Evolutionary conservation across 257 asterid species (phyloP), one percentile per base, ranked within the genome.

Genomic region (Handroanthus guayacan): DNA sequence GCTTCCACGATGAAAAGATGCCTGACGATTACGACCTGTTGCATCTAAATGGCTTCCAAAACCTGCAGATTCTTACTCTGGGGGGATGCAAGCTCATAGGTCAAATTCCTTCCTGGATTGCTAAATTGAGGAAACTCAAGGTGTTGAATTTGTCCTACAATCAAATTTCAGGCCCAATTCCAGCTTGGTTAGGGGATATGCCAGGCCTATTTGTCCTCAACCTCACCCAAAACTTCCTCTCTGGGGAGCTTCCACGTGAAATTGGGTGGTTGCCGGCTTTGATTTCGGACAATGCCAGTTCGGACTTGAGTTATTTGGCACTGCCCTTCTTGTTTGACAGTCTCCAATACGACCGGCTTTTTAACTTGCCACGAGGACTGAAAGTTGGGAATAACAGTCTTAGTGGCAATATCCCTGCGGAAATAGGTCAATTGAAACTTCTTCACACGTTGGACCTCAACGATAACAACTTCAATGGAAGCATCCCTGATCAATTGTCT

Each of bases 321-420:
- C 58, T 82, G 62, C 89, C 86, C 3, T 82, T 82, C 77, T 67
- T 80, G 58, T 84, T 78, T 74, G 75, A 82, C 68, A 76, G 82
- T 37, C 70, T 67, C 9, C 85, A 84, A 37, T 81, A 79, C 55
- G 76, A 81, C 62, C 75, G 82, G 1, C 78, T 84, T 7, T 84
- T 84, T 73, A 81, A 84, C 79, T 51, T 84, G 74, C 88, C 88
- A 2, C 48, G 84, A 12, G 86, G 88, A 16, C 20, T 84, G 48
- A 81, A 84, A 71, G 75, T 84, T 6, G 88, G 86, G 37, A 31
- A 76, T 63, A 84, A 84, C 71, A 78, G 64, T 36, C 82, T 84
- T 36, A 76, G 72, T 34, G 88, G 88, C 16, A 74, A 55, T 25
- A 84, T 84, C 62, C 88, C 86, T 0, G 36, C 56, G 16, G 85